Evolutionary conservation across 2,329 filamentous ascomycete species (phyloP).

Genomic region (Aspergillus sp.): DNA sequence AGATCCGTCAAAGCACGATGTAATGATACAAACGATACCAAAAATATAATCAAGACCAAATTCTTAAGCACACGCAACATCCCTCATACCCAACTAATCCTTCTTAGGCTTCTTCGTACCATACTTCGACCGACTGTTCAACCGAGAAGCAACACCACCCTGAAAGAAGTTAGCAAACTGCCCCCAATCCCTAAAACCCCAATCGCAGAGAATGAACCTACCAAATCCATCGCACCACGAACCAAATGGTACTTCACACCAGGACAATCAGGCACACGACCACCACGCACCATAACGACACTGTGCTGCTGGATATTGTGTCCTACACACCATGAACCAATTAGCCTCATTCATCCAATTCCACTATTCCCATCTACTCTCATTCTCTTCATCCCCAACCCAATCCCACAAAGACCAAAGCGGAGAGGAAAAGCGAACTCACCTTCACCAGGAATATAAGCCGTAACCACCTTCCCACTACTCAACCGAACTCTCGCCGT

Average conservation of each 20-base stretch:
- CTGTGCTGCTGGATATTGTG: slow-evolving; percentile 99
- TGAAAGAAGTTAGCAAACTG: slow-evolving; percentile 45
- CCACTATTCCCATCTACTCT: neutral
- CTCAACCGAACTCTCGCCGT: slow-evolving; percentile 88
- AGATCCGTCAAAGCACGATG: slow-evolving; percentile 7
- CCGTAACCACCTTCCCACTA: slow-evolving; percentile 82
- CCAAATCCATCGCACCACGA: slow-evolving; percentile 87
- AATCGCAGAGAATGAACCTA: slow-evolving; percentile 54
- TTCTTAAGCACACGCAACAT: neutral
- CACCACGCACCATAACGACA: slow-evolving; percentile 92
- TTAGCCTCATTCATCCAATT: slow-evolving; percentile 7
- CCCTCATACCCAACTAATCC: slow-evolving; percentile 44
- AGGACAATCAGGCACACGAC: slow-evolving; percentile 93
- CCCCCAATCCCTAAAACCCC: neutral
- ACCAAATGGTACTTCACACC: slow-evolving; percentile 97
- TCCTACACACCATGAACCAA: slow-evolving; percentile 48
- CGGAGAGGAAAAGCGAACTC: slow-evolving; percentile 20
- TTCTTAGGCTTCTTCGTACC: slow-evolving; percentile 98
- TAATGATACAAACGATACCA: neutral
- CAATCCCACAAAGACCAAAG: neutral
- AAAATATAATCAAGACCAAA: neutral
- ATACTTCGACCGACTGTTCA: slow-evolving; percentile 89
- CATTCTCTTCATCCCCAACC: neutral
- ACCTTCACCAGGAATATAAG: slow-evolving; percentile 95
- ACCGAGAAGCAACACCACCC: slow-evolving; percentile 86